Base-by-base conservation (phyloP, 2,329 filamentous ascomycete species). In the Colletotrichum phormii region DNA sequence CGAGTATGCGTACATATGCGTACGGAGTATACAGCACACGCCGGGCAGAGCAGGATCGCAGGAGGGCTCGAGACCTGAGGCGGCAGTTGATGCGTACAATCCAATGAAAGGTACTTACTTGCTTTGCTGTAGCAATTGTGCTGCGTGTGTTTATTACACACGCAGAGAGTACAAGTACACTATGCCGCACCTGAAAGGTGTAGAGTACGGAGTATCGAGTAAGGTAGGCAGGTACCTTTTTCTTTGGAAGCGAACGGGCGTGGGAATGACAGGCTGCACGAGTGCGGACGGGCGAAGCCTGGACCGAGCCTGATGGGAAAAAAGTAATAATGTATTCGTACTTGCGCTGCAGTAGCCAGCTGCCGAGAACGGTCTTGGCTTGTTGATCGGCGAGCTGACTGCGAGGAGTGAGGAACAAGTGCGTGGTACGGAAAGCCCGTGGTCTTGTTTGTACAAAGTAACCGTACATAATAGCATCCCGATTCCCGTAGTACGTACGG, bases 51-150 rank as follows among this genome's bases (percentile, higher is more conserved):
- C 59, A 72, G 65, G 64, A 59, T 59, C 64, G 49, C 51, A 58
- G 46, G 49, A 71, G 64, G 64, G 59, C 54, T 72, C 59, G 60
- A 64, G 66, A 70, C 60, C 46, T 29, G 59, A 59, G 59, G 58
- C 59, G 64, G 53, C 53, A 72, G 65, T 72, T 60, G 42, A 61
- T 67, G 55, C 42, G 33, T 15, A 24, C 57, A 62, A 53, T 29
- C 29, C 31, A 63, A 61, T 22, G 58, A 9, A 35, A 31, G 59
- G n/a, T 13, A 49, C 7, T 49, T 13, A 49, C 7, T 49, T 62
- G 26, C 42, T 26, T 12, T 4, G 22, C 26, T 55, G 12, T 49
- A 42, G 1, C 12, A 18, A 8, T 7, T 24, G 58, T 18, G 13
- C 33, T 24, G 33, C 33, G 35, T 61, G 3, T 49, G 18, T 49